A percentile compares a stretch with the other conserved stretches of the same genome.
Evolutionary conservation across 768 basidiomycete genomes (phyloP).

Genomic region (Serendipita vermifera): DNA sequence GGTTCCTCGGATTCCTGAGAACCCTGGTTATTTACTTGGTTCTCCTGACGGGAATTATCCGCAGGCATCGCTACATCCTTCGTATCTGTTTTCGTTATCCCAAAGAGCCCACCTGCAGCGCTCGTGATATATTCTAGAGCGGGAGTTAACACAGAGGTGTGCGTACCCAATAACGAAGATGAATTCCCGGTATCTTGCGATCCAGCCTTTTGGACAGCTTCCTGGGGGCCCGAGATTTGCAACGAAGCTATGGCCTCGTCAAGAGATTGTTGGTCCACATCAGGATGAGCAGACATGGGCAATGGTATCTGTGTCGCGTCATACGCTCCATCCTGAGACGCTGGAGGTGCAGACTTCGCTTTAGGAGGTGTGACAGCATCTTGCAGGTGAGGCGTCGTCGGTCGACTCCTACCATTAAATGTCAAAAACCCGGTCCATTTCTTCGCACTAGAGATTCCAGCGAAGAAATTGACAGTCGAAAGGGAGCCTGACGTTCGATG

Average conservation of each 20-base stretch:
- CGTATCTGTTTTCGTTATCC: too few species aligned
- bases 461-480: background rate
- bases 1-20: too few species aligned
- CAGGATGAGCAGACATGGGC: background rate
- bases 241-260: background rate
- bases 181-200: too few species aligned
- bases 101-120: constrained; percentile 1
- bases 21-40: too few species aligned
- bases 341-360: background rate
- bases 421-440: constrained; percentile 2
- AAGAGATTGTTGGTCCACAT: background rate
- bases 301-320: background rate
- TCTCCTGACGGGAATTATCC: too few species aligned
- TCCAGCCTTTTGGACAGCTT: too few species aligned
- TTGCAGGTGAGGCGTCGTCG: background rate
- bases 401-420: background rate
- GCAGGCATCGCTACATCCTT: too few species aligned
- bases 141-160: too few species aligned
- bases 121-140: background rate
- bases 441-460: background rate
- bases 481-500: background rate
- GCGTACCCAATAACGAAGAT: too few species aligned
- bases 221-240: too few species aligned
- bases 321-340: background rate
- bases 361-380: background rate